These are phyloP conservation scores for Ganoderma boninense DNA, from an alignment of 1,284 basidiomycete species.

Conservation along the genomic window DNA sequence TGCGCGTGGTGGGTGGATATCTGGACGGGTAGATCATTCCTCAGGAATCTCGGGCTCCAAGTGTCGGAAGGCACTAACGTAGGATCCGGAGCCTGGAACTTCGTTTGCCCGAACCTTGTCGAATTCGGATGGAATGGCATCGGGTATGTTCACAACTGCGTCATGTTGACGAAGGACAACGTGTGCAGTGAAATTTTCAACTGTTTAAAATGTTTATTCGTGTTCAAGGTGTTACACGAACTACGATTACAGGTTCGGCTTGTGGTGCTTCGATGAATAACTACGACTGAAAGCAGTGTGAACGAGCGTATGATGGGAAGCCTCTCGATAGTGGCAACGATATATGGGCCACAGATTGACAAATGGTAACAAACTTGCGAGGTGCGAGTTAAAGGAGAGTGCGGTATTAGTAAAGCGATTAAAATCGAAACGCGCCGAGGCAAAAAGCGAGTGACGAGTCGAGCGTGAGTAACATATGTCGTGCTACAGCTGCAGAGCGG, in stretches of 20 bases:
- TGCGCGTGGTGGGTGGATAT: background rate
- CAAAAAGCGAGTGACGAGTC: conserved; percentile 11
- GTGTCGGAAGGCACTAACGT: background rate
- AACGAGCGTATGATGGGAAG: background rate
- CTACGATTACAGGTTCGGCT: background rate
- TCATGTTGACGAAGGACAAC: background rate
- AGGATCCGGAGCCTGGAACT: background rate
- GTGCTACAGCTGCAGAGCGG: conserved; percentile 1
- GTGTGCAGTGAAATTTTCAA: background rate
- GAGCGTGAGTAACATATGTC: conserved; percentile 22
- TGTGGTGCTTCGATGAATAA: conserved; percentile 7
- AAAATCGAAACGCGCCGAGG: conserved; percentile 17
- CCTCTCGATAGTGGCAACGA: background rate
- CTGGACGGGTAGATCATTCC: background rate
- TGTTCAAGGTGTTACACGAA: conserved; percentile 6
- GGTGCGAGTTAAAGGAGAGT: conserved; percentile 20
- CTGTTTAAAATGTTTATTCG: background rate
- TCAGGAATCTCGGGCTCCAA: background rate
- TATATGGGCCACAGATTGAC: background rate
- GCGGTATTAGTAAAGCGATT: conserved; percentile 26
- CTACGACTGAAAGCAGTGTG: conserved; percentile 2
- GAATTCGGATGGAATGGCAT: background rate
- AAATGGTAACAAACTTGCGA: background rate
- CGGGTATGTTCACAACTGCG: background rate
- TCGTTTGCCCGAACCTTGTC: background rate